Evolutionary conservation across 192 early-diverging fungal genomes (phyloP), one percentile per base, ranked within the genome.

Genomic region (Entomortierella parvispora): DNA sequence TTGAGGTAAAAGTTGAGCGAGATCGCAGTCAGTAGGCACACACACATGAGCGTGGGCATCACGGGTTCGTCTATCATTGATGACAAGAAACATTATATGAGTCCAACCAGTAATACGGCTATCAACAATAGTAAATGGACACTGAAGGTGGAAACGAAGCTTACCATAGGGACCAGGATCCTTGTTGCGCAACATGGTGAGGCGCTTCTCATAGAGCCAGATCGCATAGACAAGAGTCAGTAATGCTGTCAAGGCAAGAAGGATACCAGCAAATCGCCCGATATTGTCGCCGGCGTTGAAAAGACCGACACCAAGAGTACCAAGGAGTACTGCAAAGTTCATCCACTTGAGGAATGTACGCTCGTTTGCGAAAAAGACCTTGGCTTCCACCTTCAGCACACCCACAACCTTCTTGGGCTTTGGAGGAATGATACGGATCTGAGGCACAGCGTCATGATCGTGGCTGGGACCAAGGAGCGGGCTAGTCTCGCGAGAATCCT

Each of bases 311-410:
- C 91, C 86, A 28, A 93, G 84, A 32, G 85, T 85, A 26, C 89
- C 88, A 6, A 95, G 65, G 15, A 92, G 80, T 2, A 92, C 88
- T 55, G 86, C 88, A 86, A 90, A 91, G 44, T 90, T 88, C 84
- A 93, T 84, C 94, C 94, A 95, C 22, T 87, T 83, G 44, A 95
- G 83, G 74, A 93, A 95, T 0, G 93, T 94, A 44, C 94, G 84
- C 78, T 95, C 94, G 62, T 95, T 95, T 45, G 93, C 93, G 80
- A 95, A 92, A 57, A 89, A 94, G 8, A 93, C 90, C 82, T 95
- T 95, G 15, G 94, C 91, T 62, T 95, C 94, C 14, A 94, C 89
- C 45, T 91, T 86, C 20, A 92, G 76, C 9, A 90, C 82, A 23
- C 81, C 84, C 2, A 65, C 60, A 17, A 83, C 53, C 55, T 84